Conservation (phyloP, 306 rosid species). For the Macrotyloma uniflorum region DNA sequence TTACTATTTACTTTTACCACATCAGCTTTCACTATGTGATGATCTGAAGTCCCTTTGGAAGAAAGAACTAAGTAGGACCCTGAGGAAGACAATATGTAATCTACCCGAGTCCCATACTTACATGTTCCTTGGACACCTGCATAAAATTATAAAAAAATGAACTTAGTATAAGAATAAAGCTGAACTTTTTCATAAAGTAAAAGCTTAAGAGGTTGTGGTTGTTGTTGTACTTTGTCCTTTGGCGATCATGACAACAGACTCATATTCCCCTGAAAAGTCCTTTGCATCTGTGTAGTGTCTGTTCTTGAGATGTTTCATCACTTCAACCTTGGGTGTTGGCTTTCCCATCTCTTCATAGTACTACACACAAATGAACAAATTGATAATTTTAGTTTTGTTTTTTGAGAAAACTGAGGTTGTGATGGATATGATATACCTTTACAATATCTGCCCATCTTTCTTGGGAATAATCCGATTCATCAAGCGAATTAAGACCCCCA, state of each 20-base stretch:
- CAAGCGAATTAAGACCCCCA: slow-evolving; percentile 82
- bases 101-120: slow-evolving; percentile 87
- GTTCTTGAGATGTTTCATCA: slow-evolving; percentile 61
- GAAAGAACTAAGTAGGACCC: slow-evolving; percentile 81
- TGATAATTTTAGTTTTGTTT: background rate
- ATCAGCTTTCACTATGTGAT: slow-evolving; percentile 81
- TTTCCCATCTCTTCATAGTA: slow-evolving; percentile 78
- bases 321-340: slow-evolving; percentile 76
- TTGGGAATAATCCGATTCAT: slow-evolving; percentile 81
- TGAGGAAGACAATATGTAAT: slow-evolving; percentile 72
- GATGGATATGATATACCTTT: slow-evolving; percentile 49
- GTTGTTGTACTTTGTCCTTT: slow-evolving; percentile 77
- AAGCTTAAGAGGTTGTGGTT: background rate
- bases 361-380: slow-evolving; percentile 39
- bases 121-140: slow-evolving; percentile 94
- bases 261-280: slow-evolving; percentile 74
- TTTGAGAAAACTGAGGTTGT: background rate
- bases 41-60: slow-evolving; percentile 92
- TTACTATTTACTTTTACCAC: slow-evolving; percentile 43
- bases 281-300: slow-evolving; percentile 68
- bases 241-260: slow-evolving; percentile 87
- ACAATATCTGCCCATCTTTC: slow-evolving; percentile 89
- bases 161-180: background rate
- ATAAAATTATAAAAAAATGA: slow-evolving; percentile 3
- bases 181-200: background rate